Conservation (phyloP, 2,329 filamentous ascomycete species). For the Rosellinia necatrix region DNA sequence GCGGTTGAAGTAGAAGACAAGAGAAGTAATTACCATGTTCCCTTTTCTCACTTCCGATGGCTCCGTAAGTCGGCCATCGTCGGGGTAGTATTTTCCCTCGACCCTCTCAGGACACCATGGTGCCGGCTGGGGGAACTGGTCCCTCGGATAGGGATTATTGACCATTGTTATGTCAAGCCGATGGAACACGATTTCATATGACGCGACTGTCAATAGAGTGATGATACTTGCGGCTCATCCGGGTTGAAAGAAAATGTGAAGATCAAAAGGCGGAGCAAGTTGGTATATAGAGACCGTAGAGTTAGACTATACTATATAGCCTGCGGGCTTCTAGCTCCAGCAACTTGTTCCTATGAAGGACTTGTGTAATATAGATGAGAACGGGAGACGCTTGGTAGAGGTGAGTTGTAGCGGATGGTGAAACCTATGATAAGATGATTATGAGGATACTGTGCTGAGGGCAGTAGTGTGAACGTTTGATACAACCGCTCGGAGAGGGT, state of each 20-base stretch:
- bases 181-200: neutral
- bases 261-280: too few relatives aligned
- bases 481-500: neutral
- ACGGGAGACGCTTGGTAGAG: too few relatives aligned
- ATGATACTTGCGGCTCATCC: neutral
- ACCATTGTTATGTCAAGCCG: constrained; percentile 43
- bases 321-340: too few relatives aligned
- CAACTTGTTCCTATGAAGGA: too few relatives aligned
- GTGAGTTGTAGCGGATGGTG: neutral
- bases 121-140: constrained; percentile 42
- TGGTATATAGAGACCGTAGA: too few relatives aligned
- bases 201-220: neutral
- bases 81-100: constrained; percentile 31
- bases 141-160: constrained; percentile 45
- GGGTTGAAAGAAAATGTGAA: neutral
- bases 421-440: neutral
- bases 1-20: neutral
- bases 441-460: neutral
- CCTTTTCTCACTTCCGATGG: constrained; percentile 44
- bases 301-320: too few relatives aligned
- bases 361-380: too few relatives aligned
- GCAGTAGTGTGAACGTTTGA: neutral
- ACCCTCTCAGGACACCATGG: constrained; percentile 40
- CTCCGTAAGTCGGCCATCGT: constrained; percentile 46
- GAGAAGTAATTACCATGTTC: constrained; percentile 43